Evolutionary conservation across 2,329 filamentous ascomycete species (phyloP), one percentile per base, ranked within the genome.

Genomic region (Stenocarpella maydis): DNA sequence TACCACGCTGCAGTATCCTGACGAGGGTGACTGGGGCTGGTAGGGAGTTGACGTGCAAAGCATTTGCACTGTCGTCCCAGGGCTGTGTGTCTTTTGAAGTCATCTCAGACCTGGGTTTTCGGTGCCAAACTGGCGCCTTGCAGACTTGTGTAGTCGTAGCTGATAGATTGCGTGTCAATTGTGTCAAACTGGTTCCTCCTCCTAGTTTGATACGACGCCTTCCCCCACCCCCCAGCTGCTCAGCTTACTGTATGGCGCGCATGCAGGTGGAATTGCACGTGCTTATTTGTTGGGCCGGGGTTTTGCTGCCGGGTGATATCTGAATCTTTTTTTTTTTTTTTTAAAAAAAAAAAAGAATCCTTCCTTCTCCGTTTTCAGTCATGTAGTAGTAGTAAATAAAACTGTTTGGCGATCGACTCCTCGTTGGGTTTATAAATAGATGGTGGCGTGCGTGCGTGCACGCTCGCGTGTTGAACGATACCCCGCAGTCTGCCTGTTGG

Each of bases 201-300:
- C 26, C 55, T 17, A 41, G 39, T 55, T 24, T 31, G 34, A 34
- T 9, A 34, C 31, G 31, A 34, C 31, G 31, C 31, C 31, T 34
- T 34, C 31, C 31, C 31, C 31, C 31, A 34, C 31, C 31, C 31
- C 31, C 21, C 26, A 26, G 58, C 58, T 49, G 41, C 58, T 63
- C 58, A 63, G 58, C 58, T 63, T 43, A 24, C 26, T 17, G 2
- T 49, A n/a, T 63, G 28, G 58, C 58, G 58, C 58, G 58, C 58
- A 63, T 63, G 58, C 37, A 10, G 9, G 58, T 49, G 28, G 37
- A 45, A 63, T 63, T 63, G n/a, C 58, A 24, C 15, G 7, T 17
- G 15, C 8, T 28, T 7, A 37, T 37, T 28, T 63, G 43, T 63
- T 63, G 43, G 58, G 43, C 28, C 26, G 34, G 31, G 31, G n/a